A percentile compares a stretch with the other conserved stretches of the same genome.
phyloP scores from a whole-genome alignment of 2,329 filamentous ascomycete genomes.

The Botryotinia globosa region DNA sequence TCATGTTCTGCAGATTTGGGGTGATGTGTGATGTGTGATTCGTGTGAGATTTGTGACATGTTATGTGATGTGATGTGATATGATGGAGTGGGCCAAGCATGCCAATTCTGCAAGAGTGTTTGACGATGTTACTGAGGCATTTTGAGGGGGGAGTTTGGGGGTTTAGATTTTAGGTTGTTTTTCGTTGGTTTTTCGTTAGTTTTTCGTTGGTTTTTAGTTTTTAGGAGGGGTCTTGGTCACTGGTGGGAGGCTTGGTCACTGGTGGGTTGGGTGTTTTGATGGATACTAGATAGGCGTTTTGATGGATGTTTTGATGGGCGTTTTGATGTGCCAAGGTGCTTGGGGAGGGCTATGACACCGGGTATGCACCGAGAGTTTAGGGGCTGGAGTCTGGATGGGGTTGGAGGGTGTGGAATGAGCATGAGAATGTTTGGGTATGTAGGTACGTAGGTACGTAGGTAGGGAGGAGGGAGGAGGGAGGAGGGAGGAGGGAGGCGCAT shows the following conservation, averaged over 20 bases:
- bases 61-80: background rate
- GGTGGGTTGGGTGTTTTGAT: too few species aligned
- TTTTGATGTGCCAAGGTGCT: conserved; percentile 16
- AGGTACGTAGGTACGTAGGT: too few species aligned
- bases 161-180: too few species aligned
- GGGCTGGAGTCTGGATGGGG: too few species aligned
- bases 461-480: too few species aligned
- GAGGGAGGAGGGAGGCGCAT: background rate
- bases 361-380: background rate
- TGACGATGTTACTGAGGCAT: conserved; percentile 5
- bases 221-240: background rate
- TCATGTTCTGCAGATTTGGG: background rate
- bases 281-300: too few species aligned
- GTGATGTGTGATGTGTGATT: too few species aligned
- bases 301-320: background rate
- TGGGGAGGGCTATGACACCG: background rate
- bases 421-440: too few species aligned
- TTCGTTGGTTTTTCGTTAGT: too few species aligned
- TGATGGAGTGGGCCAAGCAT: conserved; percentile 5
- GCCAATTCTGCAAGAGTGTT: conserved; percentile 11
- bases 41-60: background rate
- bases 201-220: too few species aligned
- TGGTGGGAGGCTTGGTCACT: background rate
- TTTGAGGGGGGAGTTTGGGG: background rate
- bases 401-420: too few species aligned